Base-by-base conservation (phyloP, 768 basidiomycete species). In the Xanthoconium stramineum region DNA sequence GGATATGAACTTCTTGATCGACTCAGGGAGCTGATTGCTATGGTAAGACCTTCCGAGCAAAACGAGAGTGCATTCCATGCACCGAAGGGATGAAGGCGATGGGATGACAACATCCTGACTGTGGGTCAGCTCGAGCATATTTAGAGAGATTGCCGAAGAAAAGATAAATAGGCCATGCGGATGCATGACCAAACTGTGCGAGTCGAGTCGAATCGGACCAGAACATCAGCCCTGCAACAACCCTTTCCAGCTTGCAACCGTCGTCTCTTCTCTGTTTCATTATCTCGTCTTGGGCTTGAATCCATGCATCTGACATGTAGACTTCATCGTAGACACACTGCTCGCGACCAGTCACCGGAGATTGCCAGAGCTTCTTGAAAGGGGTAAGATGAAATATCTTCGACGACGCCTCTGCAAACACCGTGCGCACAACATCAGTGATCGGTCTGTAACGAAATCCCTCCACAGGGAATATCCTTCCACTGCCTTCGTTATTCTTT, bases 61-160 rank as follows among this genome's bases (percentile, higher is more conserved):
- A 28, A 20, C 13, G 13, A 43, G 14, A 47, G 36, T 29, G 12
- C 19, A n/a, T 59, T 53, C 29, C 59, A 33, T 55, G 17, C 39
- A 69, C 62, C 0, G 43, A 28, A 3, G 62, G 66, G 1, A 69
- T 59, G 47, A 64, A 69, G 1, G 65, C 62, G 2, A 72, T 47
- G 1, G 62, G 61, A 56, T 71, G 55, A 36, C 61, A 65, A 2
- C 56, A 53, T 5, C 59, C 55, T 0, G 57, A 56, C 0, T 40
- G 29, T 1, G 61, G 56, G 13, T 52, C 11, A 0, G 50, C n/a
- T 5, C 55, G 55, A 5, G 50, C 19, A 40, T 24, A 24, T 24
- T 24, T 24, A 4, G 24, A 24, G 24, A 24, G 24, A 4, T 24
- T 24, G 24, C 24, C 24, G 24, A 24, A 24, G 24, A 24, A 24